These are phyloP conservation scores for sweet orange (Citrus sinensis) DNA, from an alignment of 345 rosid species.

Conservation along the genomic window DVS_A1.0 CM039162.1:20561001-20561500, in stretches of 20 bases:
- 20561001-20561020: conserved; percentile 46
- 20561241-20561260: conserved; percentile 45
- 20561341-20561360: conserved; percentile 66
- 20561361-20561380: conserved; percentile 61
- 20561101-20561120: conserved; percentile 57
- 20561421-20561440: conserved; percentile 54
- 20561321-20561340: conserved; percentile 54
- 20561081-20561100: conserved; percentile 69
- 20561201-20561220: conserved; percentile 67
- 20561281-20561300: conserved; percentile 59
- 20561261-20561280: conserved; percentile 58
- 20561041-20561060: conserved; percentile 44
- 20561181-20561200: conserved; percentile 56
- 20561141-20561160: conserved; percentile 66
- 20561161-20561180: conserved; percentile 48
- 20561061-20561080: conserved; percentile 36
- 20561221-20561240: conserved; percentile 46
- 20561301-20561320: conserved; percentile 59
- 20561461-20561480: conserved; percentile 70
- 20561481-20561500: conserved; percentile 78
- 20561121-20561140: conserved; percentile 67
- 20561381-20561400: conserved; percentile 58
- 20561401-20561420: conserved; percentile 59
- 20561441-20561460: conserved; percentile 68
- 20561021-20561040: conserved; percentile 48